Percentiles rank a stretch among this genome's conserved stretches.
Evolutionary conservation across 768 basidiomycete species (phyloP).

Genomic region (Leucosporidium yakuticum): DNA sequence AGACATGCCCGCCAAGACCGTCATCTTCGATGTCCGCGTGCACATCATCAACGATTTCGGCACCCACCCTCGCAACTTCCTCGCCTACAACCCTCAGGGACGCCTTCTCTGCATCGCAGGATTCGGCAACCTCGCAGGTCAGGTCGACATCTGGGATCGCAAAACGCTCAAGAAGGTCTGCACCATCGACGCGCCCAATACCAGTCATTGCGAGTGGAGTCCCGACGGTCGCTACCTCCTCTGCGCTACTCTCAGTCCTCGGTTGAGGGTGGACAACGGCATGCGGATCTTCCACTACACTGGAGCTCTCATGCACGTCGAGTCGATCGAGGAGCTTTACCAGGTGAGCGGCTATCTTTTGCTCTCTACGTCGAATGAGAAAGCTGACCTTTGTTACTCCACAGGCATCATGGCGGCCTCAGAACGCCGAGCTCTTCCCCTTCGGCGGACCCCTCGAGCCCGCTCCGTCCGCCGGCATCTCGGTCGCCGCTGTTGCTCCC

Average conservation of each 20-base stretch:
- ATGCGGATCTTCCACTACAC: constrained; percentile 93
- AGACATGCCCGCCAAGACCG: constrained; percentile 94
- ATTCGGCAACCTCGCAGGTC: constrained; percentile 93
- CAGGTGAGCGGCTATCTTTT: constrained; percentile 49
- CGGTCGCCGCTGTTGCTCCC: constrained; percentile 45
- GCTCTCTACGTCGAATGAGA: not conserved
- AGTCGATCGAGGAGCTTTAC: constrained; percentile 79
- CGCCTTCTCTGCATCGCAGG: constrained; percentile 81
- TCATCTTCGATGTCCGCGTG: constrained; percentile 85
- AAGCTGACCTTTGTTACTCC: not conserved
- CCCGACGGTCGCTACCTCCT: constrained; percentile 86
- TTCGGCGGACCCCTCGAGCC: constrained; percentile 61
- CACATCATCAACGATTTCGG: constrained; percentile 86
- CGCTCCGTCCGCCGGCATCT: constrained; percentile 59
- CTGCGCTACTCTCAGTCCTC: constrained; percentile 91
- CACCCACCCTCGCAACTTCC: constrained; percentile 78
- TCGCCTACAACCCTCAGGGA: constrained; percentile 90
- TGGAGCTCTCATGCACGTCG: constrained; percentile 77
- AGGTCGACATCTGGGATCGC: constrained; percentile 85
- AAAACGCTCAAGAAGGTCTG: constrained; percentile 73
- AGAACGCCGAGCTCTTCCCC: constrained; percentile 57
- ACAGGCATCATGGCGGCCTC: constrained; percentile 69
- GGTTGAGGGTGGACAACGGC: constrained; percentile 93
- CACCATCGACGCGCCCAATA: constrained; percentile 81
- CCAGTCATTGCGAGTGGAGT: constrained; percentile 91